phyloP scores from a whole-genome alignment of 2,329 filamentous ascomycete genomes.

The Thelonectria olida region DNA sequence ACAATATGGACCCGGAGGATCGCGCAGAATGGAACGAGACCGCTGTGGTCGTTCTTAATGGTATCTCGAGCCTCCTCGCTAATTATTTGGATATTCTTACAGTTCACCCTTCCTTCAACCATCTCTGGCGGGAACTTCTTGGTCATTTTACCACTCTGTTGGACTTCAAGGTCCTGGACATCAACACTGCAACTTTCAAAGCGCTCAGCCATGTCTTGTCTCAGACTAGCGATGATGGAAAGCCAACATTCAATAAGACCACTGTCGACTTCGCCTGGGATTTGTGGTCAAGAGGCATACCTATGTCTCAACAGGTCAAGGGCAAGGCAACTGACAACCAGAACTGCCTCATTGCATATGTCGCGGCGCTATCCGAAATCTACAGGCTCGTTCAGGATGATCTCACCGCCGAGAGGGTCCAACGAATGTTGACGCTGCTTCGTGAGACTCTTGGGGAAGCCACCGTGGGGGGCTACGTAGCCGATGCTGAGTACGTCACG shows the following conservation, averaged over 20 bases:
- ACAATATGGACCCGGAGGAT: slow-evolving; percentile 52
- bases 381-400: slow-evolving; percentile 77
- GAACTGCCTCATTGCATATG: slow-evolving; percentile 85
- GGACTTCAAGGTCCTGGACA: slow-evolving; percentile 70
- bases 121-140: slow-evolving; percentile 80
- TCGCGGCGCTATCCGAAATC: slow-evolving; percentile 77
- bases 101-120: slow-evolving; percentile 71
- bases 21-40: slow-evolving; percentile 76
- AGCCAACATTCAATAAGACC: slow-evolving; percentile 55
- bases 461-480: slow-evolving; percentile 72
- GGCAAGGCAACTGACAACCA: slow-evolving; percentile 72
- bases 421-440: slow-evolving; percentile 76
- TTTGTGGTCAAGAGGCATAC: slow-evolving; percentile 75
- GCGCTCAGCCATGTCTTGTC: slow-evolving; percentile 72
- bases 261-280: slow-evolving; percentile 73
- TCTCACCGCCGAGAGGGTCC: slow-evolving; percentile 69
- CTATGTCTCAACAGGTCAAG: slow-evolving; percentile 51
- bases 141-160: slow-evolving; percentile 72
- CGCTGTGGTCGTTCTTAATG: slow-evolving; percentile 76
- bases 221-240: slow-evolving; percentile 54
- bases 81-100: slow-evolving; percentile 80
- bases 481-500: slow-evolving; percentile 78
- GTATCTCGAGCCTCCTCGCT: slow-evolving; percentile 76
- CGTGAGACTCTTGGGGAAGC: slow-evolving; percentile 76
- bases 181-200: slow-evolving; percentile 76